These are phyloP conservation scores for Penicillium fuscoglaucum DNA, from an alignment of 2,329 filamentous ascomycete genomes.

Conservation along the genomic window DNA sequence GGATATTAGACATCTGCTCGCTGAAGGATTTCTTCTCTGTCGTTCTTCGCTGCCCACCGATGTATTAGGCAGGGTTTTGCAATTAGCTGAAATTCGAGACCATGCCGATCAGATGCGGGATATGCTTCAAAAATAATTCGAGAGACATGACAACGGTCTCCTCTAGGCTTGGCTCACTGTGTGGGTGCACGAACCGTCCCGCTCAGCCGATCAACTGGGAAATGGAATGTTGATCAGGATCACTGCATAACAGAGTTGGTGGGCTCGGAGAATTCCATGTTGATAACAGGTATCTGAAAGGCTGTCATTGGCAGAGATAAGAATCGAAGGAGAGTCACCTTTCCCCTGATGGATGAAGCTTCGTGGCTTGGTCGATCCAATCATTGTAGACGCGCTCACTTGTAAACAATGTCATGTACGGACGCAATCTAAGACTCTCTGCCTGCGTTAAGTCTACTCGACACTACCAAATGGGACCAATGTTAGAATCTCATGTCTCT, in stretches of 20 bases:
- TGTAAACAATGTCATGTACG: neutral
- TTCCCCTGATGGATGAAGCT: neutral
- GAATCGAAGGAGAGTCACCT: neutral
- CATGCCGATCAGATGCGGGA: neutral
- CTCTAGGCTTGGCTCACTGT: neutral
- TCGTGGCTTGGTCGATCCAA: neutral
- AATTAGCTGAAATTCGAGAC: neutral
- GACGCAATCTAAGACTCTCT: neutral
- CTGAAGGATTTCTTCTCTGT: neutral
- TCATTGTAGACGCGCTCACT: neutral
- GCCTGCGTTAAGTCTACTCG: too few species aligned
- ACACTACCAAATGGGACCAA: too few species aligned
- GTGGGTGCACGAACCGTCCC: neutral
- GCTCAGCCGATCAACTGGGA: neutral
- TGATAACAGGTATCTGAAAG: neutral
- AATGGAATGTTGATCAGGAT: constrained; percentile 21
- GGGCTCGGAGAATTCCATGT: constrained; percentile 1
- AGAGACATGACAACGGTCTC: neutral
- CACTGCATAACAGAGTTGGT: constrained; percentile 4
- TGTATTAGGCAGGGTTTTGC: neutral
- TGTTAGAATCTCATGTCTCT: neutral
- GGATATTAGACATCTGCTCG: neutral
- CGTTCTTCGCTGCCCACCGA: neutral
- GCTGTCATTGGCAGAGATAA: constrained; percentile 10
- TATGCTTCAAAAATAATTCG: constrained; percentile 1